A percentile compares a stretch with the other conserved stretches of the same genome.
phyloP scores from a whole-genome alignment of 352 stramenopile species.

The Globisporangium middletonii region DNA sequence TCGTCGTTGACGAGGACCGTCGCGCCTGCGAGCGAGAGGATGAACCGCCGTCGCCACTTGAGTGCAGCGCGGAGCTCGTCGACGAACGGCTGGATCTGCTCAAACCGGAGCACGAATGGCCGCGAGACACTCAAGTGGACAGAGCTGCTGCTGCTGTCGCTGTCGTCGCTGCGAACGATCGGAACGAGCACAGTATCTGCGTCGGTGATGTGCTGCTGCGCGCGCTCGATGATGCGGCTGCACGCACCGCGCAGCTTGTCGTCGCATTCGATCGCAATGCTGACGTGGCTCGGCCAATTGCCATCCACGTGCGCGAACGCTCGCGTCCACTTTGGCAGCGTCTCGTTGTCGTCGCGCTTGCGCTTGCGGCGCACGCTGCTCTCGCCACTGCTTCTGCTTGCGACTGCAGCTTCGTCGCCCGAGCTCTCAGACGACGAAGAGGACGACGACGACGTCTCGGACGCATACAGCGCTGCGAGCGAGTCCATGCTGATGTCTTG shows the following conservation, averaged over 20 bases:
- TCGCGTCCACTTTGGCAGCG: constrained; percentile 36
- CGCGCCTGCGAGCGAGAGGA: constrained; percentile 25
- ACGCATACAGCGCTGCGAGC: constrained; percentile 16
- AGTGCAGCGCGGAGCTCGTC: constrained; percentile 53
- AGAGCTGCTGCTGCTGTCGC: constrained; percentile 2
- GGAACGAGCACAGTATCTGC: constrained; percentile 24
- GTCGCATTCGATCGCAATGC: constrained; percentile 31
- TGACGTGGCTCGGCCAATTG: constrained; percentile 79
- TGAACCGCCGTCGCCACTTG: constrained; percentile 62
- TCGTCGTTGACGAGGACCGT: constrained; percentile 71
- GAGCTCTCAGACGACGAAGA: constrained; percentile 14
- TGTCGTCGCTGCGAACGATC: constrained; percentile 8
- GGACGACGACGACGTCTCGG: background rate
- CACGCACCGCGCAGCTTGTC: constrained; percentile 15
- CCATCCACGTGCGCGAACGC: constrained; percentile 69
- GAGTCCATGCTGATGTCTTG: constrained; percentile 4
- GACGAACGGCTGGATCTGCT: constrained; percentile 68
- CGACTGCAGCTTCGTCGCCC: constrained; percentile 10
- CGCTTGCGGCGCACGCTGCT: constrained; percentile 25
- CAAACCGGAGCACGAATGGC: constrained; percentile 62
- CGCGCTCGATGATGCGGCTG: constrained; percentile 21
- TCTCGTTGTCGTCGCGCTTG: constrained; percentile 22
- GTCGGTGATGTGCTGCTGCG: constrained; percentile 14
- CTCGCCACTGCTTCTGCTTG: constrained; percentile 1
- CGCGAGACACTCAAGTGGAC: constrained; percentile 74